These are phyloP conservation scores for Exophiala dermatitidis DNA, from an alignment of 2,329 filamentous ascomycete species.

Conservation along the genomic window DNA sequence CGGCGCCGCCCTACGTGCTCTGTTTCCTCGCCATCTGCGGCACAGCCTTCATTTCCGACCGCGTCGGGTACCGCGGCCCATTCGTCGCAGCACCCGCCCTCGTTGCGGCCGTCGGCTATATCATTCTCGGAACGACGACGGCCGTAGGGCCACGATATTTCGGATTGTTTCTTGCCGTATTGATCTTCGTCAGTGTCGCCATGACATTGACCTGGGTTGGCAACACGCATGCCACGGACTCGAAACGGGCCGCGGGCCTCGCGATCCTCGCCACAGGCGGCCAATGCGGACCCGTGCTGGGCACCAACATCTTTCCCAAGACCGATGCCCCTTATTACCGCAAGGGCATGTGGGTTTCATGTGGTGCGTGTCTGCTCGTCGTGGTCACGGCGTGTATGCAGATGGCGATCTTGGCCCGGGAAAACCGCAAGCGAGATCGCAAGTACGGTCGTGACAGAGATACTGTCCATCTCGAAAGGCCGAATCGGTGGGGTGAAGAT, in stretches of 20 bases:
- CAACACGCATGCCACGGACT: conserved; percentile 30
- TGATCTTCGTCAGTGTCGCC: conserved; percentile 60
- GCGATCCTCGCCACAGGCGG: conserved; percentile 72
- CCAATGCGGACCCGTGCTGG: conserved; percentile 68
- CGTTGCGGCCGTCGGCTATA: conserved; percentile 56
- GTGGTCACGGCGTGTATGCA: conserved; percentile 12
- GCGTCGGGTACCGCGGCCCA: conserved; percentile 55
- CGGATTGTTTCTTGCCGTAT: conserved; percentile 50
- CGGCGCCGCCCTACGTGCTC: conserved; percentile 64
- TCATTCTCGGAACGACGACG: conserved; percentile 54
- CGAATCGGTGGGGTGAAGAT: conserved; percentile 9
- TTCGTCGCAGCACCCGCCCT: conserved; percentile 52
- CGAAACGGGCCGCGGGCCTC: conserved; percentile 19
- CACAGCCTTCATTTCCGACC: conserved; percentile 59
- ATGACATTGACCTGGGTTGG: conserved; percentile 65
- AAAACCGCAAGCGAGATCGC: conserved; percentile 12
- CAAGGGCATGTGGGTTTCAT: conserved; percentile 35
- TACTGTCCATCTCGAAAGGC: conserved; percentile 13
- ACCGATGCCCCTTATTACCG: conserved; percentile 32
- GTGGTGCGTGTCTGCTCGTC: conserved; percentile 28
- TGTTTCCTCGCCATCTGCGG: conserved; percentile 57
- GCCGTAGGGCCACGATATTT: conserved; percentile 46
- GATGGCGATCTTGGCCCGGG: conserved; percentile 12
- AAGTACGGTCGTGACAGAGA: conserved; percentile 17
- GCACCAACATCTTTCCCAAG: conserved; percentile 45